Evolutionary conservation across 352 stramenopile genomes (phyloP).

Genomic region (Paralagenidium karlingii): DNA sequence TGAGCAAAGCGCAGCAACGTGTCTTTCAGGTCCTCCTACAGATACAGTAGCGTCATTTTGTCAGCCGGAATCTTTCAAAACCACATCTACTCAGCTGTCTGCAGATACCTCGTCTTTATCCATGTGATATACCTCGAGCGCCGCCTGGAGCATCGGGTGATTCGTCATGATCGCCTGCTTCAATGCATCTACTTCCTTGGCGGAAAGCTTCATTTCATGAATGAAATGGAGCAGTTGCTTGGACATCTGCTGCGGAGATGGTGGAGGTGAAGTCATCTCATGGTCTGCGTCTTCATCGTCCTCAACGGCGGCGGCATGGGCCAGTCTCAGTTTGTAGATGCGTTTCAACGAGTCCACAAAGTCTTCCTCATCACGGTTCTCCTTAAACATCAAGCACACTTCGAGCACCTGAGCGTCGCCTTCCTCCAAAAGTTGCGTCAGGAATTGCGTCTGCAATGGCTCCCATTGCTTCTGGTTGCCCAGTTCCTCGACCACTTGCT

Average conservation of each 20-base stretch:
- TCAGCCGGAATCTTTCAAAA: too few relatives aligned
- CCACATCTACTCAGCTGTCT: too few relatives aligned
- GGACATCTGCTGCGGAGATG: slow-evolving; percentile 3
- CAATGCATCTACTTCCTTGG: slow-evolving; percentile 14
- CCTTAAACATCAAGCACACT: slow-evolving; percentile 36
- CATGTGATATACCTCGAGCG: slow-evolving; percentile 19
- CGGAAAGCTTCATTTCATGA: slow-evolving; percentile 2
- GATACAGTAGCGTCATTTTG: neutral
- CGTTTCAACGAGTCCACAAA: slow-evolving; percentile 41
- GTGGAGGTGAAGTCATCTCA: too few relatives aligned
- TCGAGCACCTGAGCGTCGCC: slow-evolving; percentile 29
- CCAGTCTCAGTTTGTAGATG: too few relatives aligned
- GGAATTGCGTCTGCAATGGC: too few relatives aligned
- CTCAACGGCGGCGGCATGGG: too few relatives aligned
- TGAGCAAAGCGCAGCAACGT: slow-evolving; percentile 28
- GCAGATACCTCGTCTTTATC: slow-evolving; percentile 25
- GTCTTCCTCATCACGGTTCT: slow-evolving; percentile 30
- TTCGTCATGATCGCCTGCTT: slow-evolving; percentile 23
- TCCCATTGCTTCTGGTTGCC: slow-evolving; percentile 7
- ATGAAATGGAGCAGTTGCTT: slow-evolving; percentile 12
- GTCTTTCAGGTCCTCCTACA: slow-evolving; percentile 33
- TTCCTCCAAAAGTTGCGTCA: slow-evolving; percentile 13
- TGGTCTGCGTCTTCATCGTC: too few relatives aligned
- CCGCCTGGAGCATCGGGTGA: slow-evolving; percentile 25
- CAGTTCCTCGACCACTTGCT: too few relatives aligned